Base-by-base conservation (phyloP, 2,329 filamentous ascomycete species). In the Fusarium pseudograminearum region DNA sequence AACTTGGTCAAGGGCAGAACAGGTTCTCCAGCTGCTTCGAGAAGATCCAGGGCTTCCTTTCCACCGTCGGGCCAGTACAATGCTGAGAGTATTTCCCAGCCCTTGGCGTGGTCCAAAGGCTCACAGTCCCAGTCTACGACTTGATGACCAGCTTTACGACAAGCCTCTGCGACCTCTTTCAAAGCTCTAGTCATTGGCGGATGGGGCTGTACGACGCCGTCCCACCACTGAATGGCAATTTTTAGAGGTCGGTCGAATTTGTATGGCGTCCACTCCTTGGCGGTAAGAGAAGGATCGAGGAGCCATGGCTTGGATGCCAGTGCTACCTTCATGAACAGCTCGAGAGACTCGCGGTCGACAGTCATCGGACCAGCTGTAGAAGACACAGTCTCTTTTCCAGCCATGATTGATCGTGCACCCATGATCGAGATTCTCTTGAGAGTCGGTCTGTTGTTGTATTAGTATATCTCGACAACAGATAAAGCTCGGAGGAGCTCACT, bases 61-160 rank as follows among this genome's bases (percentile, higher is more conserved):
- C 83, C 89, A 31, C 87, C 89, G 69, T 92, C 90, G 2, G 83
- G 77, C 76, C 87, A 91, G 74, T 90, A 90, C 2, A 88, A 72
- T 2, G 69, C 67, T 4, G 74, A 74, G 16, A 70, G 26, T 11
- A 87, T 80, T 9, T 88, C 79, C 76, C 86, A 81, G 0, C 83
- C 84, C 54, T 85, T 79, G 20, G 78, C 74, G 67, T 90, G 89
- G 55, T 85, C 81, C 67, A 83, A 80, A 24, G 85, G 78, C 70
- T 86, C 76, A 83, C 88, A 86, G 5, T 77, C 69, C 76, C 77
- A 78, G 52, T 89, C 83, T 6, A 90, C 78, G 59, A 90, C 75
- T 46, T 90, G 83, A 70, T 88, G 82, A 20, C 85, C 81, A 34
- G 84, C 79, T 51, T 64, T 78, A 67, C 72, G 76, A 80, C 60